These are phyloP conservation scores for Aspergillus puulaauensis DNA, from an alignment of 2,329 filamentous ascomycete genomes.

Conservation along the genomic window DNA sequence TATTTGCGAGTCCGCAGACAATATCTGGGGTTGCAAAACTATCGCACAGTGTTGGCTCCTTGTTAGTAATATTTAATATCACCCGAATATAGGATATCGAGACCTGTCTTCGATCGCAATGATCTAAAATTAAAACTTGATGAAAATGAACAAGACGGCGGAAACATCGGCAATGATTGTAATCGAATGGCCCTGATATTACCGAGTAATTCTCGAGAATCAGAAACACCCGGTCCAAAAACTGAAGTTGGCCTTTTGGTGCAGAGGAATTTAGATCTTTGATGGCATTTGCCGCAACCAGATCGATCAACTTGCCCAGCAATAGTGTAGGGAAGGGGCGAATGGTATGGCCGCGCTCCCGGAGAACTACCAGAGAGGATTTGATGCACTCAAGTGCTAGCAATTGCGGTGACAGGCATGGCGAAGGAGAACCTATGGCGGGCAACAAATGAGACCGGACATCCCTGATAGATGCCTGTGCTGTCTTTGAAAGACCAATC, in stretches of 20 bases:
- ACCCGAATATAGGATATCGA: constrained; percentile 60
- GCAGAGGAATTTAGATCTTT: background rate
- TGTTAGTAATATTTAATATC: constrained; percentile 83
- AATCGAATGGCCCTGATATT: constrained; percentile 25
- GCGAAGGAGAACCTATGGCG: constrained; percentile 22
- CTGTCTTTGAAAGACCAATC: constrained; percentile 30
- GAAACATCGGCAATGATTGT: constrained; percentile 27
- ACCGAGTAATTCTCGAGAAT: constrained; percentile 41
- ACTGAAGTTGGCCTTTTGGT: constrained; percentile 19
- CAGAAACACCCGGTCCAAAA: constrained; percentile 31
- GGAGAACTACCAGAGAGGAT: constrained; percentile 30
- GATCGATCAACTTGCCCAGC: constrained; percentile 29
- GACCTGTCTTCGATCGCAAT: constrained; percentile 22
- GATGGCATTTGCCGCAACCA: constrained; percentile 23
- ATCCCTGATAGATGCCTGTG: constrained; percentile 30
- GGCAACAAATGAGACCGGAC: constrained; percentile 23
- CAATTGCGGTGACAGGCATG: constrained; percentile 31
- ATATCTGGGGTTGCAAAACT: constrained; percentile 57
- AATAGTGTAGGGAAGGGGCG: constrained; percentile 26
- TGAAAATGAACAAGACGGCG: constrained; percentile 34
- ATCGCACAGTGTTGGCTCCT: constrained; percentile 67
- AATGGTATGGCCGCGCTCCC: constrained; percentile 30
- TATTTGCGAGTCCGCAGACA: constrained; percentile 35
- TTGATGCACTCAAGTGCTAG: constrained; percentile 35
- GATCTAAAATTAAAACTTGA: constrained; percentile 36